Conservation (phyloP, 331 rosid species). For the Prunus yedoensis region DNA sequence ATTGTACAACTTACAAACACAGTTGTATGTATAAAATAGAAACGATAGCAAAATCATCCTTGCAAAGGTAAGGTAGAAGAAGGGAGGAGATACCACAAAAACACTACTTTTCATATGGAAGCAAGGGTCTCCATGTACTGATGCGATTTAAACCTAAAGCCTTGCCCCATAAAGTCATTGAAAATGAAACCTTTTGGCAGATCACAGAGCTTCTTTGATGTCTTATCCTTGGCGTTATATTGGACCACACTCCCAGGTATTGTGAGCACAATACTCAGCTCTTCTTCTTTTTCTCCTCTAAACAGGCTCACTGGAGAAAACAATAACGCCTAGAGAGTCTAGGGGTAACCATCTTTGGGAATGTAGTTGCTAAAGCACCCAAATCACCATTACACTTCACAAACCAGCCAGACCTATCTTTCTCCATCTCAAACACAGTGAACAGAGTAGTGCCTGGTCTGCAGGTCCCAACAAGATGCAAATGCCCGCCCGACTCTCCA, state of each 20-base stretch:
- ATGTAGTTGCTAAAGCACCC: not conserved
- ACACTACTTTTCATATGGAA: not conserved
- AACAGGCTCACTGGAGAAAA: not conserved
- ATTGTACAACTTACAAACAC: too few species aligned
- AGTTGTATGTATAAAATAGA: too few species aligned
- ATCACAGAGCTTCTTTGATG: not conserved
- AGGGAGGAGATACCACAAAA: not conserved
- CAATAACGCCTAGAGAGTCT: not conserved
- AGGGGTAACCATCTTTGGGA: not conserved
- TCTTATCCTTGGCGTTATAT: not conserved
- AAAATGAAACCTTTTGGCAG: not conserved
- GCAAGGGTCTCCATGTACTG: constrained; percentile 4
- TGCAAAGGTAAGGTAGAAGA: not conserved
- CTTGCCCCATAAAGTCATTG: not conserved
- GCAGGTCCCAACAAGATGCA: not conserved
- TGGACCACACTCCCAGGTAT: not conserved
- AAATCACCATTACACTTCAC: not conserved
- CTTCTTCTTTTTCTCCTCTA: not conserved
- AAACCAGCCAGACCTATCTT: constrained; percentile 6
- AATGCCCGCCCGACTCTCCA: not conserved
- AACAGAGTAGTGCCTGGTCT: not conserved
- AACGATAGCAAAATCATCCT: not conserved
- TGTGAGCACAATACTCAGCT: not conserved
- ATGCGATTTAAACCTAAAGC: not conserved
- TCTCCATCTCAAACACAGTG: not conserved